Evolutionary conservation across 2,329 filamentous ascomycete genomes (phyloP).

Genomic region (Aphanocladium album): DNA sequence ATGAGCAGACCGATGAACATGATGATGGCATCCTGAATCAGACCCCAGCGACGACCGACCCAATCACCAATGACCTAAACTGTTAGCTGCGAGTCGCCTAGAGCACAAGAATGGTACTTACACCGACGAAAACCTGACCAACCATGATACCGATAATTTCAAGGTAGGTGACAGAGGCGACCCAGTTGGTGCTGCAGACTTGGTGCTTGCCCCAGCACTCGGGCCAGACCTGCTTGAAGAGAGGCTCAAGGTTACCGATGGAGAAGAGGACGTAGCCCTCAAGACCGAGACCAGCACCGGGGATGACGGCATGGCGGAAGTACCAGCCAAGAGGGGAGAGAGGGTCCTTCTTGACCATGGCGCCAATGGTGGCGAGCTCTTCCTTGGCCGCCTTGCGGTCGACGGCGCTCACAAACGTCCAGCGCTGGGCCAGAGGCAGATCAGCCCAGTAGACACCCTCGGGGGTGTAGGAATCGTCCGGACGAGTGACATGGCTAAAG

Average conservation of each 20-base stretch:
- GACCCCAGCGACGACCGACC: slow-evolving; percentile 88
- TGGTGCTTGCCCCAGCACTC: slow-evolving; percentile 66
- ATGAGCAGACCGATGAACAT: slow-evolving; percentile 93
- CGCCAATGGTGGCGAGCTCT: slow-evolving; percentile 63
- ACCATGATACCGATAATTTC: slow-evolving; percentile 94
- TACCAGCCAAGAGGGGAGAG: slow-evolving; percentile 82
- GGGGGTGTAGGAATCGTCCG: slow-evolving; percentile 79
- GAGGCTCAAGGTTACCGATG: slow-evolving; percentile 83
- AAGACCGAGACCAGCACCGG: slow-evolving; percentile 84
- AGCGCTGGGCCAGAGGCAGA: slow-evolving; percentile 62
- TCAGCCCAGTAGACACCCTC: slow-evolving; percentile 93
- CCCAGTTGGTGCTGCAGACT: slow-evolving; percentile 74
- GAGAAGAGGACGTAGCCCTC: slow-evolving; percentile 97
- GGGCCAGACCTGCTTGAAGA: slow-evolving; percentile 72
- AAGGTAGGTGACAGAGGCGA: slow-evolving; percentile 80
- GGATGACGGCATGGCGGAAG: slow-evolving; percentile 84
- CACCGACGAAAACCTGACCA: slow-evolving; percentile 81
- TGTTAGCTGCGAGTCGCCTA: background rate
- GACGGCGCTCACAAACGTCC: slow-evolving; percentile 70
- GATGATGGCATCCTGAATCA: slow-evolving; percentile 89
- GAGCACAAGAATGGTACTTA: slow-evolving; percentile 34
- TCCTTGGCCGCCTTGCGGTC: slow-evolving; percentile 64
- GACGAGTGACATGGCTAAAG: slow-evolving; percentile 77
- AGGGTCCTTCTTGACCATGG: slow-evolving; percentile 82
- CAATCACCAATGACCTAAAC: slow-evolving; percentile 55